Conservation (phyloP, 805 yeast species). For the Pichia occidentalis region DNA sequence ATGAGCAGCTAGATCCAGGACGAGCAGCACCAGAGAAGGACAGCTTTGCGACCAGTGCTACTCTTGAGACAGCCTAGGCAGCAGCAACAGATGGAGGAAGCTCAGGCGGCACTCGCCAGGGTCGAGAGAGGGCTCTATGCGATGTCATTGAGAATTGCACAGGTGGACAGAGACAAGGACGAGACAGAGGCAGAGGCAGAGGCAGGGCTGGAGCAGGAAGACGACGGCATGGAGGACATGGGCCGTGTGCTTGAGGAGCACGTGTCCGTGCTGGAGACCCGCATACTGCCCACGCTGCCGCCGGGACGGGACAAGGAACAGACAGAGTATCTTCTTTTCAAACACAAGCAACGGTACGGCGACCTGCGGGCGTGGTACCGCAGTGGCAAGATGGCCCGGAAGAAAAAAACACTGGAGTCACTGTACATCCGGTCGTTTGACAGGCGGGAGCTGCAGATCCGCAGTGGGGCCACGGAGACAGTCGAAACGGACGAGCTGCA, state of each 20-base stretch:
- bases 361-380: constrained; percentile 26
- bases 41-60: too few relatives aligned
- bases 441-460: constrained; percentile 7
- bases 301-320: constrained; percentile 1
- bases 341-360: constrained; percentile 19
- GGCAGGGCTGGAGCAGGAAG: background rate
- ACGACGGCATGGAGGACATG: constrained; percentile 17
- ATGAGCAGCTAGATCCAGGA: too few relatives aligned
- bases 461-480: constrained; percentile 13
- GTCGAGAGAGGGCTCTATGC: too few relatives aligned
- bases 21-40: too few relatives aligned
- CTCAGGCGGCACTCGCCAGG: too few relatives aligned
- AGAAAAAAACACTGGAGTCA: constrained; percentile 16
- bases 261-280: too few relatives aligned
- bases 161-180: background rate
- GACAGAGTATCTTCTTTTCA: constrained; percentile 15
- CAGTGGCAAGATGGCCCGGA: constrained; percentile 23
- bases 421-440: constrained; percentile 11
- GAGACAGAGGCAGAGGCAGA: background rate
- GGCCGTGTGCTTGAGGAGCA: constrained; percentile 17
- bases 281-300: constrained; percentile 9
- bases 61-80: too few relatives aligned
- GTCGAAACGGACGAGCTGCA: too few relatives aligned
- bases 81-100: too few relatives aligned
- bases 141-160: background rate